phyloP scores from a whole-genome alignment of 176 grass and related monocot genomes.

The Areca catechu region DNA sequence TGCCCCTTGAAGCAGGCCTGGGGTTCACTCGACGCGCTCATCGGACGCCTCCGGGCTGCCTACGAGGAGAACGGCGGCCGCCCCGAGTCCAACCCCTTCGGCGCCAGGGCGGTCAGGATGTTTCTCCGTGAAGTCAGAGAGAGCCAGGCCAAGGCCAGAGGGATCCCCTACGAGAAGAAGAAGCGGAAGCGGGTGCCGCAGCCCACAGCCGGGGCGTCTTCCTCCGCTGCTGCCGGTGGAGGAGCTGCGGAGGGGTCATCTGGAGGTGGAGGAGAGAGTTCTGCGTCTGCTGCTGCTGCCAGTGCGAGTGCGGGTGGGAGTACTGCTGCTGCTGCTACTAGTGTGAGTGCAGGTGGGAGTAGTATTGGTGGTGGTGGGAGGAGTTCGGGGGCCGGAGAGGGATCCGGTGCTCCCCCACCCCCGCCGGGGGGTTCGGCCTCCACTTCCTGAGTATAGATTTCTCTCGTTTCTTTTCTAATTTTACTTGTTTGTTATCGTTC shows the following conservation, averaged over 20 bases:
- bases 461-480: neutral
- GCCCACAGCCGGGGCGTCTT: neutral
- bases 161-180: constrained; percentile 17
- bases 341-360: neutral
- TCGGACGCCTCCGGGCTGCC: constrained; percentile 18
- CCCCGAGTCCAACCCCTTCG: constrained; percentile 15
- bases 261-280: neutral
- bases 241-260: neutral
- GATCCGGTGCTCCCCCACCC: neutral
- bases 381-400: neutral
- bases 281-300: neutral
- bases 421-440: neutral
- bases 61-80: constrained; percentile 19
- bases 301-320: neutral
- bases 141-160: constrained; percentile 8
- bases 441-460: constrained; percentile 1
- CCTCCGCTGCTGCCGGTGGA: neutral
- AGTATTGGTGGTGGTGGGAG: neutral
- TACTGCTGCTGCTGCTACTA: neutral
- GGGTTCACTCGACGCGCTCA: constrained; percentile 16
- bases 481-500: neutral
- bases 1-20: constrained; percentile 15
- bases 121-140: constrained; percentile 10
- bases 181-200: neutral
- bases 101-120: neutral